Evolutionary conservation across 1,284 basidiomycete genomes (phyloP).

Genomic region (Ganoderma sp.): DNA sequence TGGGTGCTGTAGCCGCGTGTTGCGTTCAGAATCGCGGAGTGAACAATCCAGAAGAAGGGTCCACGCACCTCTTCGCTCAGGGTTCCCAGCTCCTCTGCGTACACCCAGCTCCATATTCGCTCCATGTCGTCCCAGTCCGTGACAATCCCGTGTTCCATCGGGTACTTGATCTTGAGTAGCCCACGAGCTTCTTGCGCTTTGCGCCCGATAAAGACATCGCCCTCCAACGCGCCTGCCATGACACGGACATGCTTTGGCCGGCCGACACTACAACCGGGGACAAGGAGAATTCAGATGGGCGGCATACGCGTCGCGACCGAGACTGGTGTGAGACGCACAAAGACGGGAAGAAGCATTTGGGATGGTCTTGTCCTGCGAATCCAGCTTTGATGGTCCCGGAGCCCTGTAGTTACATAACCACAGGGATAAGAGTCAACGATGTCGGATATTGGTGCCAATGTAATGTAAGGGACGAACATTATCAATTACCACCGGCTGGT

Average conservation of each 20-base stretch:
- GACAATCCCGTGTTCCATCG: slow-evolving; percentile 96
- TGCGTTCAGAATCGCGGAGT: slow-evolving; percentile 10
- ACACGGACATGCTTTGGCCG: slow-evolving; percentile 95
- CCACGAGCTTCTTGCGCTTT: slow-evolving; percentile 94
- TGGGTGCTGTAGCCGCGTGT: slow-evolving; percentile 75
- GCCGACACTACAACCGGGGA: slow-evolving; percentile 70
- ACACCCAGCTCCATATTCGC: slow-evolving; percentile 96
- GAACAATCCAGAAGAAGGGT: slow-evolving; percentile 26
- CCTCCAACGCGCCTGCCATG: slow-evolving; percentile 95
- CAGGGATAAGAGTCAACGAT: background rate
- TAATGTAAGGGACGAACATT: slow-evolving; percentile 65
- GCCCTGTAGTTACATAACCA: slow-evolving; percentile 59
- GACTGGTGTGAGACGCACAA: slow-evolving; percentile 75
- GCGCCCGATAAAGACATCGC: slow-evolving; percentile 91
- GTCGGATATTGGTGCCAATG: background rate
- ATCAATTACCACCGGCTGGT: slow-evolving; percentile 95
- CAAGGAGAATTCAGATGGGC: slow-evolving; percentile 33
- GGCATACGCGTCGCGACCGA: slow-evolving; percentile 36
- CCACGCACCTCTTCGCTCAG: slow-evolving; percentile 89
- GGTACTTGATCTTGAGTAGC: slow-evolving; percentile 95
- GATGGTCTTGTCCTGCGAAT: slow-evolving; percentile 97
- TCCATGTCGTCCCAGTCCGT: slow-evolving; percentile 99
- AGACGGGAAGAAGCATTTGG: slow-evolving; percentile 97
- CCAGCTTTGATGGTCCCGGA: slow-evolving; percentile 98
- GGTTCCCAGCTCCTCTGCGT: slow-evolving; percentile 92